Conservation (phyloP, 768 basidiomycete species). For the Cyathus striatus region DNA sequence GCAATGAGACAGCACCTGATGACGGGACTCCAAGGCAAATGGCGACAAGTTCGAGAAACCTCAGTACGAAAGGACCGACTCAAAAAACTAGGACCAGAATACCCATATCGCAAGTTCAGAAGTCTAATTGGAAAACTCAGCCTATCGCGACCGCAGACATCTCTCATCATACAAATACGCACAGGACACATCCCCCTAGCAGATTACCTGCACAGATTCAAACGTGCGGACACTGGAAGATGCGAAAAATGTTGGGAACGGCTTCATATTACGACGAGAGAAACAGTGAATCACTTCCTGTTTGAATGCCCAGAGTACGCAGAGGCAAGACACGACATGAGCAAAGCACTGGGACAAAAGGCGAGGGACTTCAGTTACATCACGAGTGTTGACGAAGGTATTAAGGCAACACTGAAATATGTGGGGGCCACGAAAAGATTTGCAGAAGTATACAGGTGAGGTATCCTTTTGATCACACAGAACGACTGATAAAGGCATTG, state of each 20-base stretch:
- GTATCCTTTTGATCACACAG: too few species aligned
- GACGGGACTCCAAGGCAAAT: not conserved
- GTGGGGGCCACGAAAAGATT: not conserved
- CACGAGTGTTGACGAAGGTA: not conserved
- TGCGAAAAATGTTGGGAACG: not conserved
- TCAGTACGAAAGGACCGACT: not conserved
- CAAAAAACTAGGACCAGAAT: not conserved
- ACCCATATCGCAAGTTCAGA: too few species aligned
- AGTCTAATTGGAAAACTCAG: too few species aligned
- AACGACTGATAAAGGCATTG: too few species aligned
- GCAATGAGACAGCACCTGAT: not conserved
- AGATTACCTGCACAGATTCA: not conserved
- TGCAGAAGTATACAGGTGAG: not conserved
- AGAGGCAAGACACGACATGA: not conserved
- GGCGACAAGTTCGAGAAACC: not conserved
- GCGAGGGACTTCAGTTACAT: not conserved
- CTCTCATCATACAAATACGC: not conserved
- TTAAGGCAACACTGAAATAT: not conserved
- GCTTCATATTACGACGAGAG: not conserved
- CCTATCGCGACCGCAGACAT: not conserved
- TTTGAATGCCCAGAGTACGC: too few species aligned
- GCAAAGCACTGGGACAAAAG: not conserved
- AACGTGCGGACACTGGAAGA: not conserved
- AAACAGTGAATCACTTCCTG: not conserved
- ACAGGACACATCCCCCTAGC: not conserved